Evolutionary conservation across 2,329 filamentous ascomycete genomes (phyloP), one percentile per base, ranked within the genome.

Genomic region (Penicillium sp.): DNA sequence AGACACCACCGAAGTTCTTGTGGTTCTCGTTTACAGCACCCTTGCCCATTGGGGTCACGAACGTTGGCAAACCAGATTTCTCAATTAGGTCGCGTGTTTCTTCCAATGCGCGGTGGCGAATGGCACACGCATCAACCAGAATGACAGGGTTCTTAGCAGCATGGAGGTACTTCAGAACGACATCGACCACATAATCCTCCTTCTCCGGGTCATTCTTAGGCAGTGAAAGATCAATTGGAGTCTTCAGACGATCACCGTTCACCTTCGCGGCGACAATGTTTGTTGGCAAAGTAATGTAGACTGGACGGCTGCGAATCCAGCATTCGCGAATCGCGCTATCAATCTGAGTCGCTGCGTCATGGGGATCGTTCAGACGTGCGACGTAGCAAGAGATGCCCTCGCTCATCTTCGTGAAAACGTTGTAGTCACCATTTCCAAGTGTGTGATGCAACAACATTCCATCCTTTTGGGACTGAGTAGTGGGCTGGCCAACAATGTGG

Each of bases 11-110:
- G 62, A 88, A 96, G 66, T 84, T 88, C n/a, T 81, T 77, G 43
- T 88, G 81, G 2, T 82, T 82, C 72, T 96, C 91, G 65, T 94
- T 82, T 43, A 96, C 82, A 18, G 89, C 88, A 16, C 90, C 84
- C 76, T 96, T 96, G 43, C 91, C 91, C 88, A 95, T 95, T 2
- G 91, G 90, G 0, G 90, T 88, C n/a, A 92, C 89, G 64, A 94
- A 95, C 0, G 89, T 87, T 4, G 91, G 91, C 7, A 96, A 77
- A 4, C 84, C 79, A 1, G 89, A 89, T 71, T 87, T 89, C 56
- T 86, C 79, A 47, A 95, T 77, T 14, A 96, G 78, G 7, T 83
- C 82, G 62, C 89, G 84, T 16, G 91, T 85, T 71, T 94, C 90
- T 1, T 84, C 72, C 1, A 92, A 72, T 14, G 88, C 87, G 39